Base-by-base conservation (phyloP, 1,284 basidiomycete genomes). In the Puccinia novopanici region DNA sequence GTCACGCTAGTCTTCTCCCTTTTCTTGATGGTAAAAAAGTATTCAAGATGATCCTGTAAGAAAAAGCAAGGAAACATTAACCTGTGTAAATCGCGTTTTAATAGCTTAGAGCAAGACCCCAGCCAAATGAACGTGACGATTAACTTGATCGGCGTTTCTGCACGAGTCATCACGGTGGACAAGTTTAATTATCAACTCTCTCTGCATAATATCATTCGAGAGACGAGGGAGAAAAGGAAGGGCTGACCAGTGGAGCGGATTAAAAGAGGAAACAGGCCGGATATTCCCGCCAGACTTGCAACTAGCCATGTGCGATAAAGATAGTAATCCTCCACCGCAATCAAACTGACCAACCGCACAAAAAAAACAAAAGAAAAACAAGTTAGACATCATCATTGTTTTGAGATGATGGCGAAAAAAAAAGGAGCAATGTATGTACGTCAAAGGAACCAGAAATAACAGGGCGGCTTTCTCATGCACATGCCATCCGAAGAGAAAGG, bases 401-500 rank as follows among this genome's bases (percentile, higher is more conserved):
- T 30, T 2, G 12, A 73, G 68, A 61, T 24, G 17, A 70, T 52
- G n/a, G 75, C 75, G 19, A 57, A 71, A 68, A 65, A 70, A 40
- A 24, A 80, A 3, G 30, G 17, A 50, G 24, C 22, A 13, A 45
- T 40, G 42, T 8, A 15, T 86, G 79, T 83, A 92, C 94, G 93
- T 95, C 37, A 97, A 88, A 48, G 95, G 95, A 0, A 98, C 90
- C 10, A 98, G 88, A 27, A 95, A 90, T 15, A 98, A 89, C 67
- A 98, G 88, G 59, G 96, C 90, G 0, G 95, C 95, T 86, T 98
- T 98, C 87, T 98, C 95, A 85, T 98, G 95, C 12, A 98, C 95
- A 87, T 98, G 95, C 94, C 95, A 98, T 55, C 95, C 95, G 85
- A 97, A 95, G 86, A 96, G 89, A 87, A 92, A 98, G 17, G 93